Evolutionary conservation across 75 land plant genomes (phyloP).

Genomic region (Selaginella tamariscina): DNA sequence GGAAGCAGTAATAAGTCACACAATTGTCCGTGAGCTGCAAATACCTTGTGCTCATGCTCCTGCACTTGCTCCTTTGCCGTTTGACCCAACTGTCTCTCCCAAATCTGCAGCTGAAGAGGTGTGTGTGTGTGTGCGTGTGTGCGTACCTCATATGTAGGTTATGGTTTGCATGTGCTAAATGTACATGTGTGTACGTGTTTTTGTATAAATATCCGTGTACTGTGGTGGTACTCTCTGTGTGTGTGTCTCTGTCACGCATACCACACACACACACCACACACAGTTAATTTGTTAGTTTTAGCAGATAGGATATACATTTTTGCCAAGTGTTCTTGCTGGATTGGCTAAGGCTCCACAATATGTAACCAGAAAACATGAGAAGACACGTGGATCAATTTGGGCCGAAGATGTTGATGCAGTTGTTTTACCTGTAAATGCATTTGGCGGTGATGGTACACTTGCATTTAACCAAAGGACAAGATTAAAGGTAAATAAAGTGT

Average conservation of each 20-base stretch:
- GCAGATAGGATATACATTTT: constrained; percentile 86
- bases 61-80: constrained; percentile 57
- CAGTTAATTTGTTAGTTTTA: not conserved
- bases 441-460: constrained; percentile 79
- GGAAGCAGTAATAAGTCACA: constrained; percentile 93
- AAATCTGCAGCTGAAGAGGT: constrained; percentile 98
- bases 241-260: too few species aligned
- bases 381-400: constrained; percentile 33
- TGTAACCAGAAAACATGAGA: constrained; percentile 15
- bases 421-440: constrained; percentile 75
- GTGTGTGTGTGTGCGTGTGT: too few species aligned
- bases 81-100: constrained; percentile 45
- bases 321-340: constrained; percentile 93
- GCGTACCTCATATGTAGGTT: too few species aligned
- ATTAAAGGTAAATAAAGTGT: constrained; percentile 22
- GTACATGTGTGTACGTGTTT: not conserved
- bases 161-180: not conserved
- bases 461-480: constrained; percentile 49
- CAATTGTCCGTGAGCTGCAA: constrained; percentile 61
- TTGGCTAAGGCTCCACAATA: constrained; percentile 87
- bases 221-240: too few species aligned
- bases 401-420: constrained; percentile 83
- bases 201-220: too few species aligned
- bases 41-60: constrained; percentile 99
- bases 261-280: too few species aligned